phyloP scores from a whole-genome alignment of 106 monocot genomes.

The Iris macrosiphon region DNA sequence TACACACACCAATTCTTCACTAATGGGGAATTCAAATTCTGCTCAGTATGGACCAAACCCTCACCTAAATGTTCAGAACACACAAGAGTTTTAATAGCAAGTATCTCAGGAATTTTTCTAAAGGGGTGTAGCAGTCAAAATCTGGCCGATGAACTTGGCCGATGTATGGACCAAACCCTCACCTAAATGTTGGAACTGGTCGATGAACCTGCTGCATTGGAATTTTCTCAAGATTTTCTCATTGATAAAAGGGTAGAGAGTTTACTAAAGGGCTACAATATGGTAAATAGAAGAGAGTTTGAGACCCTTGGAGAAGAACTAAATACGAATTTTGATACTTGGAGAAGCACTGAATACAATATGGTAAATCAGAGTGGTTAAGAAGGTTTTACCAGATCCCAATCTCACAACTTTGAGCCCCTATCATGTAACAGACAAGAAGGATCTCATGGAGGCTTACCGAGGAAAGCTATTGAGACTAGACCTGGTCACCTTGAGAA shows the following conservation, averaged over 20 bases:
- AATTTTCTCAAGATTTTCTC: conserved; percentile 23
- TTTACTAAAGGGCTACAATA: conserved; percentile 59
- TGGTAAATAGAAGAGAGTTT: conserved; percentile 70
- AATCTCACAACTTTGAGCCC: conserved; percentile 19
- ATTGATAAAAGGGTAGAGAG: conserved; percentile 81
- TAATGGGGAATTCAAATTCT: too few species aligned
- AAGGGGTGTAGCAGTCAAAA: too few species aligned
- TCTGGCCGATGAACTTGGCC: too few species aligned
- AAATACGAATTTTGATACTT: too few species aligned
- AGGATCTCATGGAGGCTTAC: conserved; percentile 17
- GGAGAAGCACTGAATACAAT: conserved; percentile 62
- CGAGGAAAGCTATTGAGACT: conserved; percentile 42
- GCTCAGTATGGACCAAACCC: too few species aligned
- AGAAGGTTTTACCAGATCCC: conserved; percentile 72
- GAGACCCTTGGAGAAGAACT: conserved; percentile 84
- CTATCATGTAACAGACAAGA: conserved; percentile 30
- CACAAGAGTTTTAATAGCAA: too few species aligned
- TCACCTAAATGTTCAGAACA: too few species aligned
- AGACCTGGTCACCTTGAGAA: too few species aligned
- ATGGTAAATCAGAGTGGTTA: conserved; percentile 68
- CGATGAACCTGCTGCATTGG: conserved; percentile 13
- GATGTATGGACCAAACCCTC: too few species aligned
- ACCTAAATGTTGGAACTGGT: conserved; percentile 3
- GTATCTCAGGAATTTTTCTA: too few species aligned
- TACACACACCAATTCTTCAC: too few species aligned